Percentiles rank a stretch among this genome's conserved stretches.
phyloP scores from a whole-genome alignment of 2,329 filamentous ascomycete genomes.

The Nemania sp. region DNA sequence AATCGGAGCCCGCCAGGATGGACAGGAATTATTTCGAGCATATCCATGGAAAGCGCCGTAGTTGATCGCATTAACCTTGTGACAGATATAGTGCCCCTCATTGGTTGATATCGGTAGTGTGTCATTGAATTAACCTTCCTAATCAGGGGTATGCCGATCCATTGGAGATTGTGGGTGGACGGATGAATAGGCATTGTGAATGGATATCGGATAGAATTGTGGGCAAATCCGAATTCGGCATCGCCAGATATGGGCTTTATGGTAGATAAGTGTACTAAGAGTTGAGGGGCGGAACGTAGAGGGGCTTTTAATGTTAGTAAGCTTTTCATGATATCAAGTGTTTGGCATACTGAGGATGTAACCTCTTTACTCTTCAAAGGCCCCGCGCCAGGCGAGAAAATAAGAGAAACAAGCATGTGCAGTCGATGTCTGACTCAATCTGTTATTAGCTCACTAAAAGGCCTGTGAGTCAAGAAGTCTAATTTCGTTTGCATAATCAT shows the following conservation, averaged over 20 bases:
- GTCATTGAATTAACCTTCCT: slow-evolving; percentile 36
- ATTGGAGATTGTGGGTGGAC: slow-evolving; percentile 23
- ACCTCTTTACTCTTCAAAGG: not conserved
- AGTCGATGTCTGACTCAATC: not conserved
- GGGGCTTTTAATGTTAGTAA: not conserved
- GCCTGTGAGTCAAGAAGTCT: slow-evolving; percentile 1
- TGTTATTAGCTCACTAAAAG: not conserved
- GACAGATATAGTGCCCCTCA: slow-evolving; percentile 17
- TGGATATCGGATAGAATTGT: slow-evolving; percentile 18
- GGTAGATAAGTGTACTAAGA: slow-evolving; percentile 1
- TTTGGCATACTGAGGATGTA: not conserved
- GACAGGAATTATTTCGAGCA: not conserved
- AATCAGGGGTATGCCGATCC: slow-evolving; percentile 36
- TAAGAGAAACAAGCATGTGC: not conserved
- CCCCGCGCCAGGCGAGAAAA: not conserved
- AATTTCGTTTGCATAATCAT: slow-evolving; percentile 9
- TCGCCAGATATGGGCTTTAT: slow-evolving; percentile 12
- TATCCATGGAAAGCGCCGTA: not conserved
- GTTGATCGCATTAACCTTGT: slow-evolving; percentile 19
- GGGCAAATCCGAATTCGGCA: slow-evolving; percentile 22
- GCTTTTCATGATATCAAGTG: not conserved
- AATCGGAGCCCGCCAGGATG: not conserved
- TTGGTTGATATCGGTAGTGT: slow-evolving; percentile 24
- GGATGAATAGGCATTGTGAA: not conserved
- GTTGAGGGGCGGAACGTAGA: not conserved